phyloP scores from a whole-genome alignment of 306 rosid genomes.

The Lablab purpureus region DNA sequence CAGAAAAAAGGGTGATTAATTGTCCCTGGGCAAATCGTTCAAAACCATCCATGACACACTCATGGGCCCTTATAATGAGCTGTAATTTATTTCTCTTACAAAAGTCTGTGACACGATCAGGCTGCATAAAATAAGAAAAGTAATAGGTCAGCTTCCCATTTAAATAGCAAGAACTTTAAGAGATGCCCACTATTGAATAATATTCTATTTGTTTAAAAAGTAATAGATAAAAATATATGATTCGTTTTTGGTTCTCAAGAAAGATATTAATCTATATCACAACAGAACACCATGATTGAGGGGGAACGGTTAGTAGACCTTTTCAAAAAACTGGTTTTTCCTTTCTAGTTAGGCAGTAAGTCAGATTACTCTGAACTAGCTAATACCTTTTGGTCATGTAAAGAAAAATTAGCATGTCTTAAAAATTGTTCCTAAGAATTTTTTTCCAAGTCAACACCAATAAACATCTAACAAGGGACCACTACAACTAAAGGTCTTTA shows the following conservation, averaged over 20 bases:
- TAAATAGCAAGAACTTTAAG: slow-evolving; percentile 17
- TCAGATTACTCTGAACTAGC: neutral
- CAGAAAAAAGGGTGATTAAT: slow-evolving; percentile 96
- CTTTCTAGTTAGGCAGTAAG: neutral
- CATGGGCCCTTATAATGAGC: slow-evolving; percentile 97
- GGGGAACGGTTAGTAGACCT: slow-evolving; percentile 3
- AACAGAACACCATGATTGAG: neutral
- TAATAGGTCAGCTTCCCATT: slow-evolving; percentile 30
- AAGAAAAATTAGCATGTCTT: slow-evolving; percentile 7
- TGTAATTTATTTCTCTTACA: slow-evolving; percentile 97
- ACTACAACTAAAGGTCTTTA: neutral
- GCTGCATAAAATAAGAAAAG: slow-evolving; percentile 68
- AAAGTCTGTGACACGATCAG: slow-evolving; percentile 95
- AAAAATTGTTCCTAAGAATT: neutral
- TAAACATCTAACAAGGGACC: slow-evolving; percentile 25
- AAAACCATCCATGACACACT: slow-evolving; percentile 99
- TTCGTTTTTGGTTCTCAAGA: neutral
- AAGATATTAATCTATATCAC: neutral
- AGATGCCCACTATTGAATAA: slow-evolving; percentile 7
- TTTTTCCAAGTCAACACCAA: slow-evolving; percentile 6
- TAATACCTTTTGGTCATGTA: neutral
- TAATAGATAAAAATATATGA: neutral
- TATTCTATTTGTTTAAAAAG: slow-evolving; percentile 12
- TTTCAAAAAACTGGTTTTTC: neutral
- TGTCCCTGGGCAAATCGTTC: slow-evolving; percentile 99